Evolutionary conservation across 2,329 filamentous ascomycete species (phyloP).

Genomic region (Aspergillus ibericus): DNA sequence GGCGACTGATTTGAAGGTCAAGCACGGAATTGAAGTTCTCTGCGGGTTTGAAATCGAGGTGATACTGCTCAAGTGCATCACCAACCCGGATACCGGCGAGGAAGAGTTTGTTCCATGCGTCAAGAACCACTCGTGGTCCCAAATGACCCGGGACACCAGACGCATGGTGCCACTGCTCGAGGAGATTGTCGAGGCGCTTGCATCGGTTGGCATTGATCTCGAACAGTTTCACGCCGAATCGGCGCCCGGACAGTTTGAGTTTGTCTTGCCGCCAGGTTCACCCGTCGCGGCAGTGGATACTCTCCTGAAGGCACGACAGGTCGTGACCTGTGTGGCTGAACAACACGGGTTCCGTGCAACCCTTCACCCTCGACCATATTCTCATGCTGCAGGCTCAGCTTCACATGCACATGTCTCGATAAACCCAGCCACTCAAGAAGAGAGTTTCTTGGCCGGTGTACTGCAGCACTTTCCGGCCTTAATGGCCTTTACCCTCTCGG

Average conservation of each 20-base stretch:
- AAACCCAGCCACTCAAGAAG: conserved; percentile 52
- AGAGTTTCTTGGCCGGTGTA: conserved; percentile 69
- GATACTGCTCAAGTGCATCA: conserved; percentile 61
- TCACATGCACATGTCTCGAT: conserved; percentile 66
- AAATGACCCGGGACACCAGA: conserved; percentile 62
- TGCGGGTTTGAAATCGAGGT: conserved; percentile 84
- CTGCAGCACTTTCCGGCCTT: conserved; percentile 65
- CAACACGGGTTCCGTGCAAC: conserved; percentile 66
- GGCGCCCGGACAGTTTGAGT: conserved; percentile 73
- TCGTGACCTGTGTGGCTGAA: conserved; percentile 65
- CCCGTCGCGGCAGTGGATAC: conserved; percentile 70
- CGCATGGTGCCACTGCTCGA: conserved; percentile 60
- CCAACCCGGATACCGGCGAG: conserved; percentile 27
- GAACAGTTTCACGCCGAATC: conserved; percentile 75
- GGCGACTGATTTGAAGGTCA: conserved; percentile 53
- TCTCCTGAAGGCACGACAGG: conserved; percentile 68
- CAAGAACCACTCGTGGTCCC: conserved; percentile 70
- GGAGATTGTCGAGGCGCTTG: conserved; percentile 64
- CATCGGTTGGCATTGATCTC: conserved; percentile 62
- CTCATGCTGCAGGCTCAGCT: conserved; percentile 60
- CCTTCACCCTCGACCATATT: conserved; percentile 68
- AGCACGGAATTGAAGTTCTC: conserved; percentile 59
- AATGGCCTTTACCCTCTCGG: conserved; percentile 68
- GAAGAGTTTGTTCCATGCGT: conserved; percentile 50
- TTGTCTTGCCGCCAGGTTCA: conserved; percentile 64